Evolutionary conservation across 176 grass and related monocot species (phyloP), one percentile per base, ranked within the genome.

Genomic region (Rhynchospora breviuscula): DNA sequence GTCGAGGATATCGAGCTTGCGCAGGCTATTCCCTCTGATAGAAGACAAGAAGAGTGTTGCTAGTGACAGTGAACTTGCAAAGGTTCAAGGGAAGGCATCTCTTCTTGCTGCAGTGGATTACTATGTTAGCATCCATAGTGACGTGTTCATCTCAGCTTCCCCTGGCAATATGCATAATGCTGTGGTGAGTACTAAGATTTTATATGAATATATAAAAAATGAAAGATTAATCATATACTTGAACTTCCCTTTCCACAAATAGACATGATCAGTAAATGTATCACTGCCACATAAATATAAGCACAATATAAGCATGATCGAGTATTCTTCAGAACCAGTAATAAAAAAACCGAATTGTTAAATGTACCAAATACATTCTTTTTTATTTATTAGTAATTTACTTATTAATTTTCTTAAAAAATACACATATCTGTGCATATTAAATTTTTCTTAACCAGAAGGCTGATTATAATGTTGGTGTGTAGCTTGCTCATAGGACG

Each of bases 121-220:
- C 80, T 88, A 89, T 62, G 91, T 97, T 44, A 97, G 95, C 87
- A 87, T 90, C 53, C 88, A 94, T 53, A 88, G 87, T 8, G 87
- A 98, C 15, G 79, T 98, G 59, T 98, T 98, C 84, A 91, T 98
- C 40, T 94, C 95, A 0, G 95, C 95, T 3, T 98, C 95, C 31
- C 90, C 95, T 61, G 92, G 95, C 47, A 98, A 98, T 56, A 98
- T 94, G 92, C 95, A 98, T 73, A 94, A 98, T 88, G 95, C 95
- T 76, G 69, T 98, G 67, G 95, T 94, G 91, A 91, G 26, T 78
- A 63, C 5, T 29, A 49, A 56, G 73, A 56, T 54, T 56, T 56
- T 31, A 12, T 56, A 6, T 56, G 11, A 6, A 8, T 77, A 33
- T 31, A 31, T 56, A 13, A 49, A 52, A 45, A 2, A 56, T 77